phyloP scores from a whole-genome alignment of 371 early-diverging fungal species.

The Mortierella sp. region DNA sequence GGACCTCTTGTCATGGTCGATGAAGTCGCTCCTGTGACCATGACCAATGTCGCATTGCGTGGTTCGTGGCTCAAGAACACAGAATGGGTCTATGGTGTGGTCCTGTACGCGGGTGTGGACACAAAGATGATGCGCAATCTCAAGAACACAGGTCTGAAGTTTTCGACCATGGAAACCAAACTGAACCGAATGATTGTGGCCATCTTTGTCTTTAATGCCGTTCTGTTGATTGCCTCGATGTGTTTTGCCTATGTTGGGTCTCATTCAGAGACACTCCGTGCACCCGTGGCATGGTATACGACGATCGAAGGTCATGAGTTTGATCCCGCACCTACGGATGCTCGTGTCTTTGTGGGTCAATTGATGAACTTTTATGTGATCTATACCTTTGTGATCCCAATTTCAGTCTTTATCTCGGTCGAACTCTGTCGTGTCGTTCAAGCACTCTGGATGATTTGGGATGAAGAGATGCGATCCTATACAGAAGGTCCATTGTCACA shows the following conservation, averaged over 20 bases:
- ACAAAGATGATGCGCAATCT: conserved; percentile 83
- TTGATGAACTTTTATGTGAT: conserved; percentile 55
- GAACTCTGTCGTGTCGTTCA: conserved; percentile 66
- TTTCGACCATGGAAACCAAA: conserved; percentile 65
- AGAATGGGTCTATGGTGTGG: conserved; percentile 81
- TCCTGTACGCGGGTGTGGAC: conserved; percentile 86
- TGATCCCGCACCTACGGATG: conserved; percentile 20
- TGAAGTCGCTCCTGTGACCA: conserved; percentile 47
- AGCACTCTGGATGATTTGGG: conserved; percentile 62
- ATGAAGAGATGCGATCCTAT: conserved; percentile 52
- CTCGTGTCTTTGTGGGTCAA: conserved; percentile 39
- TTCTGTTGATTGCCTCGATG: conserved; percentile 41
- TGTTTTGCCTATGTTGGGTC: conserved; percentile 50
- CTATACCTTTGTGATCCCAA: conserved; percentile 72
- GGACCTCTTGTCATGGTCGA: conserved; percentile 15
- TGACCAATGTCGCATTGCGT: conserved; percentile 61
- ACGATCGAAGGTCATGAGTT: conserved; percentile 42
- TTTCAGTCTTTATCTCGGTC: conserved; percentile 65
- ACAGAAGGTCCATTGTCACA: conserved; percentile 42
- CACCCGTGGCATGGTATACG: conserved; percentile 51
- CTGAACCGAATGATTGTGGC: conserved; percentile 68
- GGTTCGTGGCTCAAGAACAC: conserved; percentile 89
- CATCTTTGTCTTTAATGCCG: conserved; percentile 59
- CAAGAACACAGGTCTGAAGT: conserved; percentile 69
- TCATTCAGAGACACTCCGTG: conserved; percentile 15